A percentile compares a stretch with the other conserved stretches of the same genome.
Evolutionary conservation across 2,329 filamentous ascomycete species (phyloP).

Genomic region (Graphilbum ipis-grandicollis): DNA sequence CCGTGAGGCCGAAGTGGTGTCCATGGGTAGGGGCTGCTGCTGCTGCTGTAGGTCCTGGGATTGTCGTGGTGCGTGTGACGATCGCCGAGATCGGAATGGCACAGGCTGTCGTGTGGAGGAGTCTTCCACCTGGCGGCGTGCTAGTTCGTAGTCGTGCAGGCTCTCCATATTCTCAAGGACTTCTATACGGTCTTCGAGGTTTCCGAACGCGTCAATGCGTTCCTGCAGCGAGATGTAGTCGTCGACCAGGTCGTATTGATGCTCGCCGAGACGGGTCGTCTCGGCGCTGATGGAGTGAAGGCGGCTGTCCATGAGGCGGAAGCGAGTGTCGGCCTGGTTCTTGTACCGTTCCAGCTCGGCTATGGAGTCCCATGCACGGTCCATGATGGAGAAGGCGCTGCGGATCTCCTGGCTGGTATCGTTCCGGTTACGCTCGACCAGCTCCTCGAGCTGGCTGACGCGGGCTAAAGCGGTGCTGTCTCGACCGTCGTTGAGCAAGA

Average conservation of each 20-base stretch:
- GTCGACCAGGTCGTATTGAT: conserved; percentile 29
- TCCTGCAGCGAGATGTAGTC: conserved; percentile 35
- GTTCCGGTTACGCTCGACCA: conserved; percentile 31
- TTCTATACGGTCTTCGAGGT: conserved; percentile 23
- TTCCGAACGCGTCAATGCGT: conserved; percentile 31
- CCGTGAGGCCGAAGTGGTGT: background rate
- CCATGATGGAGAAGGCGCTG: conserved; percentile 35
- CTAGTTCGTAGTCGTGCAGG: background rate
- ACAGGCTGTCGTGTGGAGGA: no score
- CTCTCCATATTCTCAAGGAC: conserved; percentile 8
- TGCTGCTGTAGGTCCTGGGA: no score
- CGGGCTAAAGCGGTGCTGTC: conserved; percentile 22
- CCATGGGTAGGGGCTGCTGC: background rate
- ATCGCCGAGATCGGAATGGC: no score
- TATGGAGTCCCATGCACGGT: conserved; percentile 34
- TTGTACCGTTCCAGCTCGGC: conserved; percentile 24
- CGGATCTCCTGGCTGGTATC: conserved; percentile 35
- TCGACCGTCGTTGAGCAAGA: conserved; percentile 13
- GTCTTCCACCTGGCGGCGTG: no score
- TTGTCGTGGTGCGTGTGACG: no score
- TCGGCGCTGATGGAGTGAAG: conserved; percentile 22
- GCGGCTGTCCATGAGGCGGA: conserved; percentile 22
- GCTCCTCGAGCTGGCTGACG: conserved; percentile 34
- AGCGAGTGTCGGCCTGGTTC: conserved; percentile 18
- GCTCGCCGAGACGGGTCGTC: conserved; percentile 26